These are phyloP conservation scores for Boletus rufocinnamomeus DNA, from an alignment of 768 basidiomycete species.

Conservation along the genomic window DNA sequence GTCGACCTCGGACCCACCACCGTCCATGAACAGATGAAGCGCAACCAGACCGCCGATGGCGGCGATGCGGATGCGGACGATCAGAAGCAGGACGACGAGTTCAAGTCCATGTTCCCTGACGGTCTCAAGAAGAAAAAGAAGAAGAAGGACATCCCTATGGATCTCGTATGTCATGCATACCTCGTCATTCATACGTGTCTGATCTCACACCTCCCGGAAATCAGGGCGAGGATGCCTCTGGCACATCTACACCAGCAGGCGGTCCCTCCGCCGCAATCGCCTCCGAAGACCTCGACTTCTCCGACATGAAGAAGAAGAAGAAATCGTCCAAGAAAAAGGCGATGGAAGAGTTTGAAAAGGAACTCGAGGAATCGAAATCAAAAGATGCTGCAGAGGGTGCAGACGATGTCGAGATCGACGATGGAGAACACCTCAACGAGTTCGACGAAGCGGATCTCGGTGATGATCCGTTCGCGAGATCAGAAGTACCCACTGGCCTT, in stretches of 20 bases:
- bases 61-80: slow-evolving; percentile 38
- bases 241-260: slow-evolving; percentile 58
- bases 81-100: slow-evolving; percentile 69
- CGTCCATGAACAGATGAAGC: slow-evolving; percentile 73
- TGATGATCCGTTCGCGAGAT: slow-evolving; percentile 78
- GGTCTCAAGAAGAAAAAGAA: slow-evolving; percentile 93
- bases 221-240: slow-evolving; percentile 65
- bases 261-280: slow-evolving; percentile 42
- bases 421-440: slow-evolving; percentile 65
- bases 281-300: slow-evolving; percentile 87
- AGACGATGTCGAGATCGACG: slow-evolving; percentile 56
- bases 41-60: slow-evolving; percentile 40
- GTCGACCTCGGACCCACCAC: slow-evolving; percentile 79
- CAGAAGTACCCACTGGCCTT: slow-evolving; percentile 56
- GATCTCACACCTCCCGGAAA: slow-evolving; percentile 4
- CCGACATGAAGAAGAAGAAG: slow-evolving; percentile 97
- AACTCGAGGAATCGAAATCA: slow-evolving; percentile 71
- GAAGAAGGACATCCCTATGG: slow-evolving; percentile 87
- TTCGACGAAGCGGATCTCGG: slow-evolving; percentile 84
- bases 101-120: slow-evolving; percentile 78
- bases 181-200: neutral
- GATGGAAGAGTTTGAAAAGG: slow-evolving; percentile 94
- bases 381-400: slow-evolving; percentile 64
- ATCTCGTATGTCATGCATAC: slow-evolving; percentile 54
- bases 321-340: slow-evolving; percentile 89